Base-by-base conservation (phyloP, 2,329 filamentous ascomycete species). In the Exophiala oligosperma region DNA sequence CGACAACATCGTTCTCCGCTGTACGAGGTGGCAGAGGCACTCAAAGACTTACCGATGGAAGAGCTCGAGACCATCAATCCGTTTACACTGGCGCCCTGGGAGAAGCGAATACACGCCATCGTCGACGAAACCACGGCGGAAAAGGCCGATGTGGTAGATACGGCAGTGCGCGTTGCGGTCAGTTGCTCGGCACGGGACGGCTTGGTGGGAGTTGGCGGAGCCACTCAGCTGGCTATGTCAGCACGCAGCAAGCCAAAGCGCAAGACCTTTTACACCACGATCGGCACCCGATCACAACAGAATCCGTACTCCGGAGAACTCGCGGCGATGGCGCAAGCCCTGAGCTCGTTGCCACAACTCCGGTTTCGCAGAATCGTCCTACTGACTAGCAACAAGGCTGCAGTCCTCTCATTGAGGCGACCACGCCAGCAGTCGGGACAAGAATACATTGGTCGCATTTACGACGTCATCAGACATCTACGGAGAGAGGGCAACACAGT, bases 351-450 rank as follows among this genome's bases (percentile, higher is more conserved):
- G 53, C 47, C 40, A 3, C 59, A 43, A 57, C 46, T 65, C 17
- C 66, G 68, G 59, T 52, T 48, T n/a, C 65, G 60, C 47, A 63
- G 52, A 43, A 64, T 66, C 48, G 65, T 26, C 29, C 40, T 69
- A 40, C 57, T 67, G 50, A 68, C 62, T 26, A 68, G 67, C 41
- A 69, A 69, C 63, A 59, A 59, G 23, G 65, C 64, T 23, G 56
- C 63, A n/a, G 49, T 41, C 11, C 62, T 67, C 14, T 64, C 62
- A 52, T 49, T 69, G 37, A 62, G 55, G 51, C 64, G 61, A 12
- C 64, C 59, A 35, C 61, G 49, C 54, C 57, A 66, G 57, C 52
- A 68, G 51, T 68, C 59, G 9, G 63, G 56, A 48, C 59, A 69
- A 61, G 59, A 57, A 60, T 56, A 59, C 17, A 23, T 68, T 49